phyloP scores from a whole-genome alignment of 345 rosid species.

The Gossypium arboreum region DNA sequence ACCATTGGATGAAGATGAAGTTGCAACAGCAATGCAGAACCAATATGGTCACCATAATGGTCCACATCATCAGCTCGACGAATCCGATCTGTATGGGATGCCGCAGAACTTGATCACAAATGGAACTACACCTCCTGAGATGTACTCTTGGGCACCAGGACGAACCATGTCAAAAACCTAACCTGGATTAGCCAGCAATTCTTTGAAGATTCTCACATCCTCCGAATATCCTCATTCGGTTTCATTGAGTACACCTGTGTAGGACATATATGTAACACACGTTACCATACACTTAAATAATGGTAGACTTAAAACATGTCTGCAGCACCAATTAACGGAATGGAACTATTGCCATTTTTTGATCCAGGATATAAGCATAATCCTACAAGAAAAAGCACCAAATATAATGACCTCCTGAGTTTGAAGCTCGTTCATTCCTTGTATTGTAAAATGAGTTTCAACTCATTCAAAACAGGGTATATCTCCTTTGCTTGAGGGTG shows the following conservation, averaged over 20 bases:
- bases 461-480: conserved; percentile 37
- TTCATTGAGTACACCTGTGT: background rate
- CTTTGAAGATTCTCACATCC: conserved; percentile 5
- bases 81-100: conserved; percentile 53
- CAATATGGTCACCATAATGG: conserved; percentile 52
- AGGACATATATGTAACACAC: background rate
- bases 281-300: background rate
- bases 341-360: background rate
- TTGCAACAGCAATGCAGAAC: conserved; percentile 40
- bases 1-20: conserved; percentile 76
- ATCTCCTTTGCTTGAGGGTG: conserved; percentile 55
- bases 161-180: conserved; percentile 48
- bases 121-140: conserved; percentile 48
- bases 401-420: background rate
- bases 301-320: no score
- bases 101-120: conserved; percentile 69
- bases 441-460: conserved; percentile 19
- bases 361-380: background rate
- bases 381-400: background rate
- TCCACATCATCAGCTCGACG: conserved; percentile 47
- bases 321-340: background rate
- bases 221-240: background rate
- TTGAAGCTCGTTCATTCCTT: background rate
- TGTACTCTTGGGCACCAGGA: conserved; percentile 56
- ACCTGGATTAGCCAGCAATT: conserved; percentile 13